Conservation (phyloP, 768 basidiomycete genomes). For the Daedaleopsis sinensis region DNA sequence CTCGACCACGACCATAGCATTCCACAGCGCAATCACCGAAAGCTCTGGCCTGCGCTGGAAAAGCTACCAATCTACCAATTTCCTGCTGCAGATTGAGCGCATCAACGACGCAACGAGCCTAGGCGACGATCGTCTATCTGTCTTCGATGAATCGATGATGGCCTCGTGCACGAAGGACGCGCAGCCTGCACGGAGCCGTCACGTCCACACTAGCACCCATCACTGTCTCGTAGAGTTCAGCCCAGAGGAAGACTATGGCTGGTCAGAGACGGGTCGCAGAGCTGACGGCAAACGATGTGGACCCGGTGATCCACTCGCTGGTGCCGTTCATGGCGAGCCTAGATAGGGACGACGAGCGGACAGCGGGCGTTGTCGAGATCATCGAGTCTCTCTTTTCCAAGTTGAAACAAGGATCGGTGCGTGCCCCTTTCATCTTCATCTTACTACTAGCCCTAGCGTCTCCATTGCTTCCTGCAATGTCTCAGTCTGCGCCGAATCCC, state of each 20-base stretch:
- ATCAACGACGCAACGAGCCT: neutral
- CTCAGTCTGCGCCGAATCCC: neutral
- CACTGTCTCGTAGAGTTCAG: neutral
- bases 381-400: neutral
- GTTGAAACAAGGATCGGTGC: neutral
- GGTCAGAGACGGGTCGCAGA: neutral
- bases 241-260: neutral
- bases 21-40: neutral
- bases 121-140: neutral
- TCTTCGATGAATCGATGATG: neutral
- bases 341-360: constrained; percentile 1
- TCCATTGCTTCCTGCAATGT: neutral
- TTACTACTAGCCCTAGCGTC: neutral
- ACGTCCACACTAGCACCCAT: neutral
- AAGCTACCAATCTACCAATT: neutral
- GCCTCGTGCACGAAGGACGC: neutral
- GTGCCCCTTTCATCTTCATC: neutral
- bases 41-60: neutral
- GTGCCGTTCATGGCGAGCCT: constrained; percentile 1
- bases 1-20: neutral
- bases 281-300: constrained; percentile 1
- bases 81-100: neutral
- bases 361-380: constrained; percentile 2
- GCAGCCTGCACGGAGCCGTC: neutral
- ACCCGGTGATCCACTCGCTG: constrained; percentile 1